Evolutionary conservation across 805 yeast species (phyloP).

Genomic region (Suhomyces sp.): DNA sequence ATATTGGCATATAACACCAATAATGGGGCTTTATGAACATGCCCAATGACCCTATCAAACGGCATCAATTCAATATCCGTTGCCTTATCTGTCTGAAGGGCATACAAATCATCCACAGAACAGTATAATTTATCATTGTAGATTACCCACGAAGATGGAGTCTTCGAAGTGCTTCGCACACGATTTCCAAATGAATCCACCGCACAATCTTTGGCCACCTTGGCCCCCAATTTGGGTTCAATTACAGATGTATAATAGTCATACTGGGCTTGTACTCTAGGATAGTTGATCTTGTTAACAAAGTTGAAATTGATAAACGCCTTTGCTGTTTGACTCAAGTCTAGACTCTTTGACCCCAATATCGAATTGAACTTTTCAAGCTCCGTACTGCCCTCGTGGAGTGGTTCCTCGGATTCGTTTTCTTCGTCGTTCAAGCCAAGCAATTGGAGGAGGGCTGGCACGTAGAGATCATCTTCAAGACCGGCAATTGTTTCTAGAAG

Average conservation of each 20-base stretch:
- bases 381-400: constrained; percentile 3
- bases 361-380: constrained; percentile 6
- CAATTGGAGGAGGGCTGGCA: constrained; percentile 19
- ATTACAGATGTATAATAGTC: constrained; percentile 44
- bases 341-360: constrained; percentile 3
- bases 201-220: constrained; percentile 21
- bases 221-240: constrained; percentile 20
- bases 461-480: constrained; percentile 35
- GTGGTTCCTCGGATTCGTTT: background rate
- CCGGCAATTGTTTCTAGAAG: constrained; percentile 44
- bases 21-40: constrained; percentile 46
- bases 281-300: constrained; percentile 50
- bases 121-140: constrained; percentile 58
- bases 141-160: constrained; percentile 46
- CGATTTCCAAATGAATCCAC: constrained; percentile 35
- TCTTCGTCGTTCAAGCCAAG: constrained; percentile 14
- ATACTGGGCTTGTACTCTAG: constrained; percentile 66
- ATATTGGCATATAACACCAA: constrained; percentile 70
- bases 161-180: constrained; percentile 15
- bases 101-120: constrained; percentile 72
- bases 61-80: constrained; percentile 27
- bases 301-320: constrained; percentile 43
- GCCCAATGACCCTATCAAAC: constrained; percentile 68
- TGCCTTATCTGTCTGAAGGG: constrained; percentile 59
- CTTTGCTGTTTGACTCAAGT: constrained; percentile 9